These are phyloP conservation scores for Rhizopus stolonifer DNA, from an alignment of 371 early-diverging fungal species.

Conservation along the genomic window DNA sequence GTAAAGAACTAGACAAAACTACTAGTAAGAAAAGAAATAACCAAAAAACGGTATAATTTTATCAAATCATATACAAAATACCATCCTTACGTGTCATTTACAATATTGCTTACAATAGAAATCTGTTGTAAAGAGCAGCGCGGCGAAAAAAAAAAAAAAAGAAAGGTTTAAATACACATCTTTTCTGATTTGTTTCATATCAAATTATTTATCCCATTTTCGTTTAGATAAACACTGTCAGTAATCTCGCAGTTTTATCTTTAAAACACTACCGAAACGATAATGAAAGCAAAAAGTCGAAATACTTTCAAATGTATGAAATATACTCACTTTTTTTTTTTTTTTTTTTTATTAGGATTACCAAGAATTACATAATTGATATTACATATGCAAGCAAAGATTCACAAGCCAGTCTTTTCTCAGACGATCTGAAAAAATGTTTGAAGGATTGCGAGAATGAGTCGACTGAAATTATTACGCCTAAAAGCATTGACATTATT, in stretches of 20 bases:
- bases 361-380: slow-evolving; percentile 13
- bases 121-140: background rate
- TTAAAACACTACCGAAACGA: slow-evolving; percentile 1
- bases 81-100: background rate
- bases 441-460: slow-evolving; percentile 8
- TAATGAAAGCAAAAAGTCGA: slow-evolving; percentile 10
- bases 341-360: slow-evolving; percentile 14
- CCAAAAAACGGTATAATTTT: background rate
- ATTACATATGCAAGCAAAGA: slow-evolving; percentile 6
- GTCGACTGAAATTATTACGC: background rate
- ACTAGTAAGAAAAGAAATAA: background rate
- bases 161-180: no score
- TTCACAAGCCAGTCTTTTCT: slow-evolving; percentile 1
- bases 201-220: slow-evolving; percentile 7
- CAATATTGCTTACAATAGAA: background rate
- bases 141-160: no score
- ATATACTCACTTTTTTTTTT: slow-evolving; percentile 5
- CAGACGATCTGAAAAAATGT: slow-evolving; percentile 9
- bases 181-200: background rate
- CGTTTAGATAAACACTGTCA: slow-evolving; percentile 4
- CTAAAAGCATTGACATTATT: slow-evolving; percentile 7
- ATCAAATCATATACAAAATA: background rate
- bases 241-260: slow-evolving; percentile 6
- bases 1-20: no score
- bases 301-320: slow-evolving; percentile 13